Evolutionary conservation across 495 filamentous ascomycete species (phyloP).

Genomic region (Penicillium parvum): DNA sequence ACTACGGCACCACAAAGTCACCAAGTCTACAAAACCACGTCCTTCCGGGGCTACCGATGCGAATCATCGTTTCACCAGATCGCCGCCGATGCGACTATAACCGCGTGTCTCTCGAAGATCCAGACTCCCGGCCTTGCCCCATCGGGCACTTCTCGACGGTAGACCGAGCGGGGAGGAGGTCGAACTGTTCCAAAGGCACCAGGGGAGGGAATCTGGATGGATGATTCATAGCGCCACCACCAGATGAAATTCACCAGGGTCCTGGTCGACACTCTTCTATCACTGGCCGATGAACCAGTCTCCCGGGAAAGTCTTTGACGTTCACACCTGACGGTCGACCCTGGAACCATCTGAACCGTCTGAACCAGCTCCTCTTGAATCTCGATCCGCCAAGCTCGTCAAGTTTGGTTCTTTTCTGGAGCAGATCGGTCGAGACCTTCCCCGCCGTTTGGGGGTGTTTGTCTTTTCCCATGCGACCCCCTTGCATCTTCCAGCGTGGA

Average conservation of each 20-base stretch:
- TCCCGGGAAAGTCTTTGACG: constrained; percentile 22
- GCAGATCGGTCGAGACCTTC: constrained; percentile 8
- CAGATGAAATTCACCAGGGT: constrained; percentile 1
- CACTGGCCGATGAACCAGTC: not conserved
- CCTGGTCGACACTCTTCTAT: not conserved
- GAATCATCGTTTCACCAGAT: constrained; percentile 32
- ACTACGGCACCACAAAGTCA: not conserved
- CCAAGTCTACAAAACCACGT: constrained; percentile 2
- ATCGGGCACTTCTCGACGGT: not conserved
- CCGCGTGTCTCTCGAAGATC: constrained; percentile 4
- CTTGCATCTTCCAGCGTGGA: constrained; percentile 22
- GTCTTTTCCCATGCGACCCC: constrained; percentile 1
- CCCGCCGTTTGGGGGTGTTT: not conserved
- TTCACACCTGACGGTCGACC: constrained; percentile 14
- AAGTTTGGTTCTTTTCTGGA: constrained; percentile 16
- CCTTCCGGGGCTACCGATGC: constrained; percentile 29
- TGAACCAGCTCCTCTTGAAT: not conserved
- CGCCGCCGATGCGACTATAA: constrained; percentile 8
- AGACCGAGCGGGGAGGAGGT: constrained; percentile 3
- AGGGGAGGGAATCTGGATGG: constrained; percentile 18
- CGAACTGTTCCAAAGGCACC: constrained; percentile 19
- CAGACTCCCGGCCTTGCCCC: constrained; percentile 1
- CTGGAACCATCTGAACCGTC: not conserved
- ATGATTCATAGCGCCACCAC: constrained; percentile 14
- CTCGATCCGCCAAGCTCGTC: constrained; percentile 4